These are phyloP conservation scores for Mytilinidion resinicola DNA, from an alignment of 495 filamentous ascomycete genomes.

Conservation along the genomic window DNA sequence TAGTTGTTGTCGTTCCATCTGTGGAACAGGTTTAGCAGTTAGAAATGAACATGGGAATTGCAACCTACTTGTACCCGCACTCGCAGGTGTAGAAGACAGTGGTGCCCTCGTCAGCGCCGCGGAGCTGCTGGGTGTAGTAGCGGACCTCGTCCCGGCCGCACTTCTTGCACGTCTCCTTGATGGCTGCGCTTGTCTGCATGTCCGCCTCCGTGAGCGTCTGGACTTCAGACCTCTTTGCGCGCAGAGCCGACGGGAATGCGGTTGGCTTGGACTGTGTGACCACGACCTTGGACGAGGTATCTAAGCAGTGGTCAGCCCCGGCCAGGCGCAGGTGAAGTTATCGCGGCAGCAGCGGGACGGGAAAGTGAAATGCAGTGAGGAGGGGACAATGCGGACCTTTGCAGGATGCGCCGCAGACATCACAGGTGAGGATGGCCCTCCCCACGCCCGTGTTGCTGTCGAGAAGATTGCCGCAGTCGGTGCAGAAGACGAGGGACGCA, in stretches of 20 bases:
- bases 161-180: conserved; percentile 64
- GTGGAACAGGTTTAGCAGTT: neutral
- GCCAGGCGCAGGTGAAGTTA: neutral
- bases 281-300: conserved; percentile 71
- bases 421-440: conserved; percentile 70
- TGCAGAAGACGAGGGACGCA: conserved; percentile 89
- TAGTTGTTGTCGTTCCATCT: conserved; percentile 58
- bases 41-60: neutral
- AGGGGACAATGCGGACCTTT: conserved; percentile 50
- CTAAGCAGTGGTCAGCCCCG: conserved; percentile 39
- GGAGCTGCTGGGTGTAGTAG: conserved; percentile 77
- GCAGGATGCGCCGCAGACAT: conserved; percentile 76
- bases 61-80: conserved; percentile 74
- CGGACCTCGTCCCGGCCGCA: conserved; percentile 80
- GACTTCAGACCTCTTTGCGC: conserved; percentile 76
- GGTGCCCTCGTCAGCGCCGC: conserved; percentile 90
- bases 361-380: conserved; percentile 4
- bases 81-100: conserved; percentile 80
- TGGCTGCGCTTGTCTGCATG: conserved; percentile 67
- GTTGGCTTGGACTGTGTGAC: conserved; percentile 78
- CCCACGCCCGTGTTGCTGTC: conserved; percentile 68
- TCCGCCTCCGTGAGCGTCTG: conserved; percentile 76
- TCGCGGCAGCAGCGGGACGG: neutral
- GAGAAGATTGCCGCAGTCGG: conserved; percentile 85
- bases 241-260: conserved; percentile 79